Percentiles rank a stretch among this genome's conserved stretches.
phyloP scores from a whole-genome alignment of 148 eudicot species.

The Talinum fruticosum region DNA sequence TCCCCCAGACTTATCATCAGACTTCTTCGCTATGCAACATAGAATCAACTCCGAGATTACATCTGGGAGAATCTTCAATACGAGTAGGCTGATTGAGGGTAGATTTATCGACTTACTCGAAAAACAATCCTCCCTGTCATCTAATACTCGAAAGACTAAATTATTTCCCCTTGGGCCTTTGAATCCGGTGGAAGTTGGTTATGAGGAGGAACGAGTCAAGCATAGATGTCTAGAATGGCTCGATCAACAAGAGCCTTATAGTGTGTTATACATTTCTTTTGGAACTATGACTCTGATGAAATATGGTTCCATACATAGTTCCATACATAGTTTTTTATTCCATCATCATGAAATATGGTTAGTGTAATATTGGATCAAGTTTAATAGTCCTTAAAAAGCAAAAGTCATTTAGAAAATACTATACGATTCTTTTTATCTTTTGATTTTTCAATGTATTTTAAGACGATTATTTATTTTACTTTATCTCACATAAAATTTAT shows the following conservation, averaged over 20 bases:
- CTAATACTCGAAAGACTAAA: neutral
- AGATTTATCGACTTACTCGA: conserved; percentile 16
- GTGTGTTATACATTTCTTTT: neutral
- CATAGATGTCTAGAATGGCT: neutral
- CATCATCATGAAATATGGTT: too few relatives aligned
- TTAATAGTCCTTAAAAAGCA: too few relatives aligned
- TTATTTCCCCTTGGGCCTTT: neutral
- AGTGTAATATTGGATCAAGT: too few relatives aligned
- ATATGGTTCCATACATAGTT: too few relatives aligned
- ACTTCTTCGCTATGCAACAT: neutral
- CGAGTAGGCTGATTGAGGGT: conserved; percentile 26
- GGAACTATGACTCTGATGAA: neutral
- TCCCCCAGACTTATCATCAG: neutral
- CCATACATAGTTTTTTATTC: too few relatives aligned
- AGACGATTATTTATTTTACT: too few relatives aligned
- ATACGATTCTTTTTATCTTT: too few relatives aligned
- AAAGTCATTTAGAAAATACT: too few relatives aligned
- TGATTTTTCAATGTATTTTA: too few relatives aligned
- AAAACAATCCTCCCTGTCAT: neutral
- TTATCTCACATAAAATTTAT: too few relatives aligned
- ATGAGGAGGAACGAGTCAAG: neutral
- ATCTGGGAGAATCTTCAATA: conserved; percentile 22
- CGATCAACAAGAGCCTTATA: neutral
- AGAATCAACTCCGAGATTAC: neutral
- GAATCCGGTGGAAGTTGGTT: neutral